Percentiles rank a stretch among this genome's conserved stretches.
Evolutionary conservation across 176 grass and related monocot species (phyloP).

Genomic region (Tillandsia fasciculata): DNA sequence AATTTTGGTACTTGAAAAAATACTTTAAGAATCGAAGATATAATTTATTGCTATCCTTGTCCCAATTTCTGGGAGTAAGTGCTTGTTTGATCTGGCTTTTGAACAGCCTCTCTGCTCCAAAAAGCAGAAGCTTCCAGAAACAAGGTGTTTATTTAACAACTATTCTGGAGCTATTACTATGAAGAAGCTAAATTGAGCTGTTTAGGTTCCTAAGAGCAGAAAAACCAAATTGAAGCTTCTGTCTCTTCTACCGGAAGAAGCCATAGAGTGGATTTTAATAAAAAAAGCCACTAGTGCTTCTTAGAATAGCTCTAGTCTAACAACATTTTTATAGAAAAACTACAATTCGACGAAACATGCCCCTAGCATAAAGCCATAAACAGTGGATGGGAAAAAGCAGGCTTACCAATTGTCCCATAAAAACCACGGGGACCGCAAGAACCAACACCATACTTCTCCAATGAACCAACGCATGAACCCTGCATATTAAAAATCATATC

Average conservation of each 20-base stretch:
- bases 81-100: background rate
- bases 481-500: conserved; percentile 22
- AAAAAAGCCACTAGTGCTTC: too few species aligned
- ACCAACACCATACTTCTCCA: conserved; percentile 98
- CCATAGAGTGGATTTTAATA: too few species aligned
- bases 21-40: conserved; percentile 8
- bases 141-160: too few species aligned
- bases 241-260: too few species aligned
- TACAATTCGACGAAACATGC: too few species aligned
- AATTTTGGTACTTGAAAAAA: conserved; percentile 21
- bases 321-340: too few species aligned
- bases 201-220: conserved; percentile 4
- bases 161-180: too few species aligned
- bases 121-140: too few species aligned
- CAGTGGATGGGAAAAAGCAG: background rate
- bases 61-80: background rate
- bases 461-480: conserved; percentile 67
- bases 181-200: too few species aligned
- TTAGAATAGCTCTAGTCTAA: too few species aligned
- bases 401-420: conserved; percentile 87
- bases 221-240: conserved; percentile 7
- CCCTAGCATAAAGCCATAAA: too few species aligned
- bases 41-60: background rate
- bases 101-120: too few species aligned
- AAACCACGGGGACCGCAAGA: conserved; percentile 93